Evolutionary conservation across 805 yeast genomes (phyloP), one percentile per base, ranked within the genome.

Genomic region (Sporopachydermia quercuum): DNA sequence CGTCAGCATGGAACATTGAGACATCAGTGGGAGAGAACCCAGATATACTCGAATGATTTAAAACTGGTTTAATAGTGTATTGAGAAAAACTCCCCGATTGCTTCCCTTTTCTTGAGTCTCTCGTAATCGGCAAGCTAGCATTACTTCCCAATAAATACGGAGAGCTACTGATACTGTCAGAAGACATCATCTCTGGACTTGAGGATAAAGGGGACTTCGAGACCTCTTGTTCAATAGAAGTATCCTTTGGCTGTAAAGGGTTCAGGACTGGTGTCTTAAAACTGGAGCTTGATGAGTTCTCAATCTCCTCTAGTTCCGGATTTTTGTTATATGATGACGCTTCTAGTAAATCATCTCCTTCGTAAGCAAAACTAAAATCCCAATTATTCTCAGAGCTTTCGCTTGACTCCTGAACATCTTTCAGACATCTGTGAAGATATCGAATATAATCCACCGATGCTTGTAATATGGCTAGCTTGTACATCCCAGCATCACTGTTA

Each of bases 381-480:
- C 30, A 23, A 8, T 23, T n/a, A 8, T 8, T n/a, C 8, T n/a
- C 30, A 8, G 8, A 8, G 30, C 13, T 8, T 23, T n/a, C 30
- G 30, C 30, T 8, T 8, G n/a, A 23, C n/a, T 23, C 30, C 30
- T n/a, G 30, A 8, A 23, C 30, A n/a, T 8, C 8, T 8, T n/a
- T 8, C 30, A 23, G 30, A n/a, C 30, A 23, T n/a, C n/a, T 8
- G 30, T 23, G 30, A 23, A 82, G 63, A 50, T 80, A 78, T 44
- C 74, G 65, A 45, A 83, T 76, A 52, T 83, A 82, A 51, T 80
- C 87, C 16, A 83, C 93, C 0, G 89, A 74, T n/a, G 83, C 76
- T 54, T 82, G 86, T 35, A 83, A 60, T 18, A 83, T 79, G 3
- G 86, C 82, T 44, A 83, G 66, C 57, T 83, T 83, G 59, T 82